phyloP scores from a whole-genome alignment of 2,329 filamentous ascomycete species.

The Cladosporium velox region DNA sequence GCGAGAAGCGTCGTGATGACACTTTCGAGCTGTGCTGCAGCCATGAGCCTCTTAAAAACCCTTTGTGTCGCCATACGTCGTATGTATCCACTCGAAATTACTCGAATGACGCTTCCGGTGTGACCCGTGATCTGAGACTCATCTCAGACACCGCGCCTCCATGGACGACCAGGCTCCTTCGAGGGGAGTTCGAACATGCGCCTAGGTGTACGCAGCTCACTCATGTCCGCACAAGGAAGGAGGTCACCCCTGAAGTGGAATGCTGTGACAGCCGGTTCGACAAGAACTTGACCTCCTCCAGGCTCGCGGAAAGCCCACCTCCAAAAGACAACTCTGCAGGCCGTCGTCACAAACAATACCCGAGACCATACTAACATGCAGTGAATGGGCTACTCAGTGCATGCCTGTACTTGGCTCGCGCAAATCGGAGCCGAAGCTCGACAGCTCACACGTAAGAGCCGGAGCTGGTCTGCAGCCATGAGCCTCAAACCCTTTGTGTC shows the following conservation, averaged over 20 bases:
- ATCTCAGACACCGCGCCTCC: background rate
- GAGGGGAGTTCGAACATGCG: background rate
- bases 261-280: background rate
- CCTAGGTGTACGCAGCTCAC: background rate
- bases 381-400: background rate
- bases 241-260: background rate
- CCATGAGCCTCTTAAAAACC: background rate
- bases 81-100: background rate
- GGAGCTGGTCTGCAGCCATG: background rate
- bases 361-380: no score
- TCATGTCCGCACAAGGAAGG: background rate
- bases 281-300: background rate
- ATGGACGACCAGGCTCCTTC: background rate
- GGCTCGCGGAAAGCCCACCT: background rate
- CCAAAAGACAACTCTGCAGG: no score
- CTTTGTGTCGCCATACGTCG: background rate
- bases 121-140: background rate
- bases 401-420: background rate
- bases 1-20: no score
- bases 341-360: no score
- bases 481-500: background rate
- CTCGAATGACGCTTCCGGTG: background rate
- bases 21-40: background rate
- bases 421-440: no score
- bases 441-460: background rate